Percentiles rank a stretch among this genome's conserved stretches.
Evolutionary conservation across 805 yeast genomes (phyloP).

Genomic region (Myxozyma nipponensis): DNA sequence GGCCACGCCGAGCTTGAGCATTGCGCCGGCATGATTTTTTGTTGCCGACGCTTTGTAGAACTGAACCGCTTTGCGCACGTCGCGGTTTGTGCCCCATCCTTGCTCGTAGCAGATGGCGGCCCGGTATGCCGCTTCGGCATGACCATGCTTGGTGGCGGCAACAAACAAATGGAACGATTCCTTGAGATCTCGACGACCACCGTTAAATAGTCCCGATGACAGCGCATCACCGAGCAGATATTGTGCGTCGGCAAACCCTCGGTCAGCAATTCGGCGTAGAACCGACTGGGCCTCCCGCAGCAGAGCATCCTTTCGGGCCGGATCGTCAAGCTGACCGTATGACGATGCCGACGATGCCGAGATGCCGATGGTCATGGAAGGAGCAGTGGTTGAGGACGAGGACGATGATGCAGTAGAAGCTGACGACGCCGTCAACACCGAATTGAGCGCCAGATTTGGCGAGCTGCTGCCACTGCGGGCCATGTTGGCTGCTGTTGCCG

Average conservation of each 20-base stretch:
- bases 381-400: slow-evolving; percentile 2
- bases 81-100: slow-evolving; percentile 88
- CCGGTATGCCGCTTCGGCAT: slow-evolving; percentile 84
- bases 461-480: background rate
- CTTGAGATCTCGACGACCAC: slow-evolving; percentile 55
- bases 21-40: slow-evolving; percentile 93
- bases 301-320: slow-evolving; percentile 43
- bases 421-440: background rate
- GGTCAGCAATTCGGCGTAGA: slow-evolving; percentile 66
- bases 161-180: slow-evolving; percentile 76
- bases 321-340: slow-evolving; percentile 5
- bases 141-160: slow-evolving; percentile 90
- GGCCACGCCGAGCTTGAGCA: slow-evolving; percentile 86
- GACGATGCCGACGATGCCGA: slow-evolving; percentile 9
- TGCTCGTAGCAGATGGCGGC: slow-evolving; percentile 89
- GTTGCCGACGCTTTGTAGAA: slow-evolving; percentile 82
- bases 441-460: background rate
- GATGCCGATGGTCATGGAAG: background rate
- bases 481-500: background rate
- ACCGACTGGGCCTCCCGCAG: slow-evolving; percentile 73
- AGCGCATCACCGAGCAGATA: slow-evolving; percentile 87
- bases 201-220: slow-evolving; percentile 79
- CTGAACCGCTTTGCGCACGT: slow-evolving; percentile 79
- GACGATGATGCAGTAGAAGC: background rate
- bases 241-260: slow-evolving; percentile 86